A percentile compares a stretch with the other conserved stretches of the same genome.
Conservation (phyloP, 73 alveolate species). For the Tetrahymena borealis region DNA sequence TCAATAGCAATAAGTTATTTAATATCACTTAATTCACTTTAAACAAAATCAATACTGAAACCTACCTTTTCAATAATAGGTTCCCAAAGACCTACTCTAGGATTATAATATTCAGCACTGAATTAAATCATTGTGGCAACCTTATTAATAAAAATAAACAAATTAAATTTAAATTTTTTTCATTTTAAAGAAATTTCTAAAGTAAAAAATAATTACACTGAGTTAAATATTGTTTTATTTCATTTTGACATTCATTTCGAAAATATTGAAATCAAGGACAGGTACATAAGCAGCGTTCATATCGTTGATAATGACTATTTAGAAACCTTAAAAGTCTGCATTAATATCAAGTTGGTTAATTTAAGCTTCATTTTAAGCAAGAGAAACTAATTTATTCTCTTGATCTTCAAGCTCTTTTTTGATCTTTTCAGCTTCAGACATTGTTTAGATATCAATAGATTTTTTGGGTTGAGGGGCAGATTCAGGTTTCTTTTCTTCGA, state of each 20-base stretch:
- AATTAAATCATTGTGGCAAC: background rate
- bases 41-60: slow-evolving; percentile 1
- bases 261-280: background rate
- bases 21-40: background rate
- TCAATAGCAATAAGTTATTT: slow-evolving; percentile 10
- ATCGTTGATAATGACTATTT: background rate
- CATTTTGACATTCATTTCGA: background rate
- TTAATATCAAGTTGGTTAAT: background rate
- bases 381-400: background rate
- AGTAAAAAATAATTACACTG: background rate
- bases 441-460: background rate
- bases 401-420: background rate
- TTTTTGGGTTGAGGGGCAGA: background rate
- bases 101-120: slow-evolving; percentile 11
- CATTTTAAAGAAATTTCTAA: background rate
- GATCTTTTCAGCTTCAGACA: background rate
- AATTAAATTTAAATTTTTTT: background rate
- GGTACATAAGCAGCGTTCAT: background rate
- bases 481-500: background rate
- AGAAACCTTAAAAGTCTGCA: background rate
- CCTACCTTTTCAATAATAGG: slow-evolving; percentile 24
- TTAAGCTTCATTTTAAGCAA: background rate
- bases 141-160: background rate
- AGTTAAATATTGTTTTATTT: background rate
- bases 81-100: slow-evolving; percentile 20